Percentiles rank a stretch among this genome's conserved stretches.
These are phyloP conservation scores for Auriculariales sp. DNA, from an alignment of 768 basidiomycete species.

Conservation along the genomic window DNA sequence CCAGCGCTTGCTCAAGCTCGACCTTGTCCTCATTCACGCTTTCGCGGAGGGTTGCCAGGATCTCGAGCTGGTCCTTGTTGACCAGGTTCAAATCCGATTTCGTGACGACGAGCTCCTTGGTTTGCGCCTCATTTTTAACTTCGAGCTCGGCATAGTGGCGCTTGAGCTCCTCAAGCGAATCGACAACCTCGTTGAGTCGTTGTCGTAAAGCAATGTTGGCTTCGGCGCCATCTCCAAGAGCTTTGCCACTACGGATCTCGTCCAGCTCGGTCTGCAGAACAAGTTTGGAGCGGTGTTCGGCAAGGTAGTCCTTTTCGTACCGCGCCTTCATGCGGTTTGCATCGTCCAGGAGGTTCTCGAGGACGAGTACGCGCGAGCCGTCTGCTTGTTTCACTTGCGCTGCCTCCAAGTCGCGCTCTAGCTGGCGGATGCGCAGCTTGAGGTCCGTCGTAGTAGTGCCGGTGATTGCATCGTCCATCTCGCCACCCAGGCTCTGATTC, in stretches of 20 bases:
- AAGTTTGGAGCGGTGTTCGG: slow-evolving; percentile 70
- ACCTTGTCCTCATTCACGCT: slow-evolving; percentile 82
- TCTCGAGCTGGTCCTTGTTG: slow-evolving; percentile 87
- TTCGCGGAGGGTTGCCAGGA: slow-evolving; percentile 70
- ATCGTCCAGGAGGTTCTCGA: slow-evolving; percentile 85
- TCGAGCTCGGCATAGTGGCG: slow-evolving; percentile 58
- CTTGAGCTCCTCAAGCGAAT: slow-evolving; percentile 57
- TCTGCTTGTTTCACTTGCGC: slow-evolving; percentile 64
- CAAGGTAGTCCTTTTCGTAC: slow-evolving; percentile 79
- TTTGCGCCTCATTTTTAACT: slow-evolving; percentile 46
- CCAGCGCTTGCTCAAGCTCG: slow-evolving; percentile 53
- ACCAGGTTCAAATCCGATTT: slow-evolving; percentile 81
- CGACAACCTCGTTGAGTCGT: slow-evolving; percentile 74
- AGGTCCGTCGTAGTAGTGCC: slow-evolving; percentile 86
- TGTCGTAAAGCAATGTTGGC: slow-evolving; percentile 81
- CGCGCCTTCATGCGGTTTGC: slow-evolving; percentile 80
- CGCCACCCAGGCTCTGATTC: slow-evolving; percentile 57
- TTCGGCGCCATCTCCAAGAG: slow-evolving; percentile 69
- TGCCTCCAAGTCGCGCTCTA: slow-evolving; percentile 68
- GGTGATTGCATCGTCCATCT: slow-evolving; percentile 73
- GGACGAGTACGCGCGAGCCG: slow-evolving; percentile 60
- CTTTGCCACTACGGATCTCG: slow-evolving; percentile 79
- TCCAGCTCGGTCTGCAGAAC: slow-evolving; percentile 70
- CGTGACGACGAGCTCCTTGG: slow-evolving; percentile 62
- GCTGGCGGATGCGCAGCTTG: slow-evolving; percentile 71